Percentiles rank a stretch among this genome's conserved stretches.
phyloP scores from a whole-genome alignment of 2,329 filamentous ascomycete genomes.

The Colletotrichum graminicola region DNA sequence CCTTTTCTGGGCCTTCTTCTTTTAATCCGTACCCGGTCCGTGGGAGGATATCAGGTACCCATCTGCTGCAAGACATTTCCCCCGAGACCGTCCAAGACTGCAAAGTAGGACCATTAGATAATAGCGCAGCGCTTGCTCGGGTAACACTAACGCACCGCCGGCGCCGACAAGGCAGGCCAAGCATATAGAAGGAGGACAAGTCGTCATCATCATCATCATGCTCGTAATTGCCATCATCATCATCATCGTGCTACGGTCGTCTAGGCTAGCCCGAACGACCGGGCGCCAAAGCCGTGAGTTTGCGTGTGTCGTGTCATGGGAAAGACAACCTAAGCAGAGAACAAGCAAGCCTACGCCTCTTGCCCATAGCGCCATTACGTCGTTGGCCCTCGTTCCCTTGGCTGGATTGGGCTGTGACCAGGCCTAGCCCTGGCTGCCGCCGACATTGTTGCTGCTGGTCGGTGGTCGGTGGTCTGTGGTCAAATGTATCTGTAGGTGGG shows the following conservation, averaged over 20 bases:
- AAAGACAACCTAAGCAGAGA: neutral
- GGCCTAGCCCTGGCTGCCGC: constrained; percentile 3
- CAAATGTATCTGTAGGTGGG: neutral
- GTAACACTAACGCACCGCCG: constrained; percentile 13
- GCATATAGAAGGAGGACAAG: neutral
- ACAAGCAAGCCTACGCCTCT: constrained; percentile 1
- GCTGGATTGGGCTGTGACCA: neutral
- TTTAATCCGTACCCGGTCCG: neutral
- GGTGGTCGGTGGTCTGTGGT: neutral
- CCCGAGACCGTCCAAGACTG: neutral
- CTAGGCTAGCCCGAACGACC: constrained; percentile 14
- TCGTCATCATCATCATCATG: constrained; percentile 33
- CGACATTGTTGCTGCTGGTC: neutral
- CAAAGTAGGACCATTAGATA: neutral
- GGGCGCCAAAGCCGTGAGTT: constrained; percentile 15
- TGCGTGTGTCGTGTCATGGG: neutral
- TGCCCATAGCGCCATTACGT: constrained; percentile 39
- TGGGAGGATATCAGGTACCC: neutral
- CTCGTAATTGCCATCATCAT: constrained; percentile 7
- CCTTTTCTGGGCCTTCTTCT: no score
- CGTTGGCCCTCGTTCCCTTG: constrained; percentile 31
- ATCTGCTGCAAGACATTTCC: constrained; percentile 7
- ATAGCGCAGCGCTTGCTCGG: constrained; percentile 11
- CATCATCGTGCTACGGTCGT: constrained; percentile 1
- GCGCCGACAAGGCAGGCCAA: constrained; percentile 6